Conservation (phyloP, 177 flowering plant species). For the Vitis hybrid region DNA sequence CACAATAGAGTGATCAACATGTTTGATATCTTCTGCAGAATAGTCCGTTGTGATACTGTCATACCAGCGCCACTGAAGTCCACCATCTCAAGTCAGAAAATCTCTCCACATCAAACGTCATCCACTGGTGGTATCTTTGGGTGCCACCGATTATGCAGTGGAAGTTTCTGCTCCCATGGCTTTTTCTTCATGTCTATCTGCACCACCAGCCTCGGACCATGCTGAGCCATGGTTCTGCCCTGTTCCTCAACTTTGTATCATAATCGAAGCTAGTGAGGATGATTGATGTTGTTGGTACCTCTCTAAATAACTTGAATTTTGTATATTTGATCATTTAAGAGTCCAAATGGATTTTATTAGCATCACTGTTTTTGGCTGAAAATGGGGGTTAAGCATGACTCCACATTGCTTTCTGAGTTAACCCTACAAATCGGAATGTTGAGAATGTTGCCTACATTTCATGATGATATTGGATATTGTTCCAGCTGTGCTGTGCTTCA, state of each 20-base stretch:
- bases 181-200: constrained; percentile 64
- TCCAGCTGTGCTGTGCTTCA: background rate
- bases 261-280: background rate
- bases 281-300: background rate
- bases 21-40: constrained; percentile 56
- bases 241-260: constrained; percentile 21
- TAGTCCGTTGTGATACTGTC: constrained; percentile 33
- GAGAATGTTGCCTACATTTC: constrained; percentile 12
- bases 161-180: constrained; percentile 61
- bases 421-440: constrained; percentile 23
- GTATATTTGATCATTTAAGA: too few relatives aligned
- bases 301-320: background rate
- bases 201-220: constrained; percentile 45
- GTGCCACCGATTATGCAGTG: constrained; percentile 83
- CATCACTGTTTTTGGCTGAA: background rate
- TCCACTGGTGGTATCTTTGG: constrained; percentile 65
- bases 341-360: background rate
- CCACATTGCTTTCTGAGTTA: constrained; percentile 2
- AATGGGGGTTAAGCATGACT: background rate
- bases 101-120: constrained; percentile 48
- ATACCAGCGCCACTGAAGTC: constrained; percentile 56
- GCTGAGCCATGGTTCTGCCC: too few relatives aligned
- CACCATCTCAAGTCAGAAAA: constrained; percentile 74
- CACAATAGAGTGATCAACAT: constrained; percentile 48
- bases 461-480: constrained; percentile 10